phyloP scores from a whole-genome alignment of 495 filamentous ascomycete genomes.

The Penicillium manginii region DNA sequence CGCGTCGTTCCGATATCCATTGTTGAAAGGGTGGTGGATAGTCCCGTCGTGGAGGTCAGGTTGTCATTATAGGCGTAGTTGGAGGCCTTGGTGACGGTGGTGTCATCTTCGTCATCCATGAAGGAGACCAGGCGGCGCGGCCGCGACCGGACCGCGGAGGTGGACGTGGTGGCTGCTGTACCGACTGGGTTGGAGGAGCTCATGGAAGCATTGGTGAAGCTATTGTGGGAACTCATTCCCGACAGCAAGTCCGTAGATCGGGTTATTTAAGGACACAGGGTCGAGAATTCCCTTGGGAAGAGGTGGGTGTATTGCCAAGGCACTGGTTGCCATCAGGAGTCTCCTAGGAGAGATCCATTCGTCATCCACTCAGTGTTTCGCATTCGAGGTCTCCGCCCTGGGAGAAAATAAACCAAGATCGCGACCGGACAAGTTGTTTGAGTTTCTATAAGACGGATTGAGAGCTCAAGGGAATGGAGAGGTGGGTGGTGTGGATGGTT shows the following conservation, averaged over 20 bases:
- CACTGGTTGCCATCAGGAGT: conserved; percentile 48
- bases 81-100: conserved; percentile 10
- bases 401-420: conserved; percentile 10
- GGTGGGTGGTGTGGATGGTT: background rate
- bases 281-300: conserved; percentile 31
- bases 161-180: conserved; percentile 39
- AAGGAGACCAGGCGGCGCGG: conserved; percentile 49
- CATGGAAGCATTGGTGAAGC: conserved; percentile 43
- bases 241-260: conserved; percentile 24
- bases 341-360: conserved; percentile 48
- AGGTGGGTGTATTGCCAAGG: conserved; percentile 40
- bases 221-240: conserved; percentile 53
- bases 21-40: conserved; percentile 33
- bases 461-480: background rate
- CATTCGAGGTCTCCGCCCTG: conserved; percentile 39
- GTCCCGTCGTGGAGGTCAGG: conserved; percentile 37
- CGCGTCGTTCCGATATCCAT: conserved; percentile 32
- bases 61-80: conserved; percentile 27
- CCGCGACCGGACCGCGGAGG: conserved; percentile 47
- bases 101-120: conserved; percentile 41
- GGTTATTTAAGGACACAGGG: conserved; percentile 21
- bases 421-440: background rate
- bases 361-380: conserved; percentile 43
- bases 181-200: conserved; percentile 37
- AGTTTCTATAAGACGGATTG: background rate